Conservation (phyloP, 345 rosid species). For the Melastoma malabathricum region DNA sequence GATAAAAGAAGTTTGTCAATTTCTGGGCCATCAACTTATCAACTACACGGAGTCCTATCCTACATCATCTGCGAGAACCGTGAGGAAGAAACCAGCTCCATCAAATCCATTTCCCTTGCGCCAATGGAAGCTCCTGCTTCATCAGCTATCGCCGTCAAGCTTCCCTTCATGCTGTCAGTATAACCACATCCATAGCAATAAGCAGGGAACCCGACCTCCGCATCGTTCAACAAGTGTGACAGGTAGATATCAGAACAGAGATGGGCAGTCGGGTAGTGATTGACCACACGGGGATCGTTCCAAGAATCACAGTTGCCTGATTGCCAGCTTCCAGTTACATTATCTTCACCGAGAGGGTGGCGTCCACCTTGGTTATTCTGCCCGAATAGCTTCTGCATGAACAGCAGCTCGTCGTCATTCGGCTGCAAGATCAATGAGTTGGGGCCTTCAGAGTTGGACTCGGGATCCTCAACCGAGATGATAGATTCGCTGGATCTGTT, state of each 20-base stretch:
- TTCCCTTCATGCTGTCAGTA: constrained; percentile 8
- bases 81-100: constrained; percentile 72
- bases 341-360: constrained; percentile 3
- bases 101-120: constrained; percentile 74
- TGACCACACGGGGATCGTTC: no score
- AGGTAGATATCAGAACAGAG: constrained; percentile 41
- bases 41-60: constrained; percentile 3
- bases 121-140: constrained; percentile 16
- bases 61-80: constrained; percentile 10
- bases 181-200: constrained; percentile 6
- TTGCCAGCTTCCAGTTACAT: no score
- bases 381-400: constrained; percentile 50
- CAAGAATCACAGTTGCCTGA: no score
- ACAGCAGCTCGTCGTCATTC: constrained; percentile 52
- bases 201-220: constrained; percentile 2
- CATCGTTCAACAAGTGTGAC: constrained; percentile 46
- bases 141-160: constrained; percentile 3
- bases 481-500: constrained; percentile 11
- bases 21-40: no score
- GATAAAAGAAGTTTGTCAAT: no score
- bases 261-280: no score
- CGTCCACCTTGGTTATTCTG: constrained; percentile 7
- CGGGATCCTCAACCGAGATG: constrained; percentile 19
- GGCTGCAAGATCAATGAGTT: constrained; percentile 28
- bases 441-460: constrained; percentile 14